phyloP scores from a whole-genome alignment of 2,329 filamentous ascomycete species.

The Colletotrichum tabaci region DNA sequence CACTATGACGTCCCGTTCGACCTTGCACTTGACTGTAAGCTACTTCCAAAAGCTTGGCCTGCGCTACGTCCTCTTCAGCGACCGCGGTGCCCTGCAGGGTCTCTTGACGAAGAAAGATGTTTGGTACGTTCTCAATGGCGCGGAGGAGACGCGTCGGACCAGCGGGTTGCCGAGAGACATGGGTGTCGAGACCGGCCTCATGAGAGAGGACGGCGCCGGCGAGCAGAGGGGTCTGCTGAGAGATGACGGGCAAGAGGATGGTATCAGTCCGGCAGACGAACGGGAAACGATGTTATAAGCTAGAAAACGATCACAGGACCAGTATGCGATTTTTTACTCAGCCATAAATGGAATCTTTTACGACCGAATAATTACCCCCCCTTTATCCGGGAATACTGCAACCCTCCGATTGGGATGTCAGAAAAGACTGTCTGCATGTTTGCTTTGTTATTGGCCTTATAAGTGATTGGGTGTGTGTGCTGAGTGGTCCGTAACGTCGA shows the following conservation, averaged over 20 bases:
- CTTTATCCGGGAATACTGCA: background rate
- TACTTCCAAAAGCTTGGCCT: slow-evolving; percentile 97
- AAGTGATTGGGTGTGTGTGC: too few relatives aligned
- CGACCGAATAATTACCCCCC: background rate
- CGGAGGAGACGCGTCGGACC: slow-evolving; percentile 71
- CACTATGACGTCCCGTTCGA: slow-evolving; percentile 83
- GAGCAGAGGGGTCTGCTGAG: slow-evolving; percentile 62
- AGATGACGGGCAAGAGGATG: slow-evolving; percentile 53
- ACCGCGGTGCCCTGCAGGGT: slow-evolving; percentile 85
- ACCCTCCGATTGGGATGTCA: background rate
- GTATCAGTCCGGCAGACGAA: slow-evolving; percentile 44
- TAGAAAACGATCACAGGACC: slow-evolving; percentile 11
- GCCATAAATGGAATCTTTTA: slow-evolving; percentile 14
- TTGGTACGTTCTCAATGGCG: slow-evolving; percentile 91
- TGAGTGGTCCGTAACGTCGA: background rate
- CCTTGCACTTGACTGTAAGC: slow-evolving; percentile 86
- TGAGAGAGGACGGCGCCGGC: slow-evolving; percentile 55
- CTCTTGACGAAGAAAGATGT: slow-evolving; percentile 97
- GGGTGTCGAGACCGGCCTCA: slow-evolving; percentile 53
- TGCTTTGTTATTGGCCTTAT: too few relatives aligned
- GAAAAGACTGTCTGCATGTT: too few relatives aligned
- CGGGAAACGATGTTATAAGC: slow-evolving; percentile 40
- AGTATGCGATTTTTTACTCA: slow-evolving; percentile 4
- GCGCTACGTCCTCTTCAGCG: slow-evolving; percentile 89
- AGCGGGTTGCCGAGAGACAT: slow-evolving; percentile 47